Base-by-base conservation (phyloP, 2,329 filamentous ascomycete genomes). In the Cryphonectria carpinicola region DNA sequence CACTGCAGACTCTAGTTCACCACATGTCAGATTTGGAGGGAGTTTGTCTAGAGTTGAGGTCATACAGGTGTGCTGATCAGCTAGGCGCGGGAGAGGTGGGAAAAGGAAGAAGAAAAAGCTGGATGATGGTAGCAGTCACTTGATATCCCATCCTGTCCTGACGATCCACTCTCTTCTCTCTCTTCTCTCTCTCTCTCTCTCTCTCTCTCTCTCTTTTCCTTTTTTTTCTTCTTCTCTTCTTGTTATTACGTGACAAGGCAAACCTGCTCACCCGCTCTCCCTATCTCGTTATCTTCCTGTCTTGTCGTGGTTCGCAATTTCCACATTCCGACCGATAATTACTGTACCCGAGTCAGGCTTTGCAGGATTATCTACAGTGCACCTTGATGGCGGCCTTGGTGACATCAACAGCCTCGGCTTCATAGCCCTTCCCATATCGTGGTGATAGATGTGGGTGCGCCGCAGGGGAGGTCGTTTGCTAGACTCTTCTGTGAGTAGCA, bases 341-440 rank as follows among this genome's bases (percentile, higher is more conserved):
- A 49, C 22, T 49, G 46, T 49, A 11, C 39, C 60, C 37, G 41
- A 39, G 41, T 39, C 61, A 39, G 37, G 61, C 13, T 41, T 41
- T 39, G 37, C 39, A 25, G 70, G 49, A 61, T 56, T 17, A 41
- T 39, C 25, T 58, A 56, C 25, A 58, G 46, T 46, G 69, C 58
- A 67, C 64, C 69, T 72, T 72, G 71, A 71, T 72, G 71, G 71
- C 69, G 66, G 46, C 62, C 49, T 52, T 72, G 71, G 63, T 7
- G 63, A 65, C 63, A 43, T 65, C 14, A 25, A 65, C 65, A 62
- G 67, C 25, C 46, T 58, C 62, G 71, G 64, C 71, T 71, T 63
- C 58, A 62, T 72, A 72, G 66, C 66, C 69, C 43, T 52, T 56
- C 46, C 68, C 66, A 28, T 60, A 46, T 39, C 35, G 28, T 11